Evolutionary conservation across 2,329 filamentous ascomycete species (phyloP).

Genomic region (Trichoderma lentiforme): DNA sequence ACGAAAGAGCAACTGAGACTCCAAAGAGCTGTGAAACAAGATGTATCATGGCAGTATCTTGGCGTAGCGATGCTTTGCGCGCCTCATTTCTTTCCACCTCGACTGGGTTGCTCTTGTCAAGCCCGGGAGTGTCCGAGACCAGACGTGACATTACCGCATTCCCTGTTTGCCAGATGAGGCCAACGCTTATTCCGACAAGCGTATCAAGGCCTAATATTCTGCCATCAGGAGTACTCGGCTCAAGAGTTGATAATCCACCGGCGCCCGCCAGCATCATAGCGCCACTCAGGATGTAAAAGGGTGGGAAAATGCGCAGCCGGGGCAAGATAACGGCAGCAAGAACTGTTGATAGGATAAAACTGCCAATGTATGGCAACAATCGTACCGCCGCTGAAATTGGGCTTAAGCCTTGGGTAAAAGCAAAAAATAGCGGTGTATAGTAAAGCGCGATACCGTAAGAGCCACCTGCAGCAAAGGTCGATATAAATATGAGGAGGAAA

Average conservation of each 20-base stretch:
- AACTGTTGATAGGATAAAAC: conserved; percentile 36
- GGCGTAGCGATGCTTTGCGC: conserved; percentile 4
- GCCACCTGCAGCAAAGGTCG: conserved; percentile 35
- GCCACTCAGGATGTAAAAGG: conserved; percentile 31
- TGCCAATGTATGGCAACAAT: conserved; percentile 42
- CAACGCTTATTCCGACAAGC: conserved; percentile 32
- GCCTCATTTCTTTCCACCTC: background rate
- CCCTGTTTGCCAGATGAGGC: conserved; percentile 30
- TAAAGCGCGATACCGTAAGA: conserved; percentile 44
- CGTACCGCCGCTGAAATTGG: conserved; percentile 40
- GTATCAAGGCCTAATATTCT: conserved; percentile 32
- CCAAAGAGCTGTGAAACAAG: conserved; percentile 34
- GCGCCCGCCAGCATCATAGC: conserved; percentile 27
- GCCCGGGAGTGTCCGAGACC: background rate
- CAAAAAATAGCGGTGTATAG: conserved; percentile 54
- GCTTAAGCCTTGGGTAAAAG: conserved; percentile 44
- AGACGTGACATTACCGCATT: conserved; percentile 24
- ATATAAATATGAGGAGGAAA: conserved; percentile 35
- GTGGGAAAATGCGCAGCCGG: conserved; percentile 36
- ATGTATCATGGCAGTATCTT: conserved; percentile 33
- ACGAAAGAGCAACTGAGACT: conserved; percentile 27
- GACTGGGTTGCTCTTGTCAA: conserved; percentile 21
- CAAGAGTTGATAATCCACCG: conserved; percentile 27
- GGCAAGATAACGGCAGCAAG: conserved; percentile 38
- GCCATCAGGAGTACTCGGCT: conserved; percentile 24